phyloP scores from a whole-genome alignment of 1,284 basidiomycete species.

The Clitocybe nebularis region DNA sequence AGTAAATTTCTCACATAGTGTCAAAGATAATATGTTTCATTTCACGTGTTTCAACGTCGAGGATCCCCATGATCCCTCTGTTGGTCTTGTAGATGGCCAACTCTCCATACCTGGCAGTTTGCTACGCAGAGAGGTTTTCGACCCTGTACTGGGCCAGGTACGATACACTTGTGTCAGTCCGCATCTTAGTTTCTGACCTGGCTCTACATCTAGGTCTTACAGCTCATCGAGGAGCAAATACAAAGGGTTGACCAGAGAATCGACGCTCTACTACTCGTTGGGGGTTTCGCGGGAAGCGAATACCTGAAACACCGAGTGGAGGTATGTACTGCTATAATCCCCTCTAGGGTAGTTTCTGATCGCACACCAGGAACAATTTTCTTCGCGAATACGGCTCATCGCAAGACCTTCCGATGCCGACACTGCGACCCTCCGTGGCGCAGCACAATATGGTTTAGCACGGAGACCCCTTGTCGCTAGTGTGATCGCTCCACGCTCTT shows the following conservation, averaged over 20 bases:
- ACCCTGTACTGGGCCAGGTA: slow-evolving; percentile 74
- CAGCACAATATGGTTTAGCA: slow-evolving; percentile 79
- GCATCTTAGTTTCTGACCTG: slow-evolving; percentile 2
- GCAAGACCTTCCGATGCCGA: slow-evolving; percentile 78
- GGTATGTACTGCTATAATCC: slow-evolving; percentile 35
- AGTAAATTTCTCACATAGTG: slow-evolving; percentile 11
- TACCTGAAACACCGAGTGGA: slow-evolving; percentile 74
- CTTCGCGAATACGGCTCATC: slow-evolving; percentile 61
- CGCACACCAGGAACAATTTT: slow-evolving; percentile 53
- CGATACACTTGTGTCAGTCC: slow-evolving; percentile 15
- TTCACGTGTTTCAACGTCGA: slow-evolving; percentile 81
- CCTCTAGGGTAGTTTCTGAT: slow-evolving; percentile 3
- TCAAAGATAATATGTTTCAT: slow-evolving; percentile 69
- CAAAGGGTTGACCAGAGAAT: slow-evolving; percentile 59
- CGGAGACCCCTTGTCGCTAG: slow-evolving; percentile 69
- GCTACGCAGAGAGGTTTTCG: slow-evolving; percentile 72
- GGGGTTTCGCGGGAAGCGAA: slow-evolving; percentile 80
- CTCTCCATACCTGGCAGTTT: slow-evolving; percentile 74
- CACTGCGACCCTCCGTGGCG: slow-evolving; percentile 78
- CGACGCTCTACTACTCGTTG: slow-evolving; percentile 77
- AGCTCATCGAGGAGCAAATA: slow-evolving; percentile 72
- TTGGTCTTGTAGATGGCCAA: slow-evolving; percentile 76
- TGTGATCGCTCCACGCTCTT: slow-evolving; percentile 73
- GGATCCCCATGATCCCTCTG: slow-evolving; percentile 68
- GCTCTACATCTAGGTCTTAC: slow-evolving; percentile 49